A percentile compares a stretch with the other conserved stretches of the same genome.
Evolutionary conservation across 2,329 filamentous ascomycete genomes (phyloP).

Genomic region (Polytolypa hystricis): DNA sequence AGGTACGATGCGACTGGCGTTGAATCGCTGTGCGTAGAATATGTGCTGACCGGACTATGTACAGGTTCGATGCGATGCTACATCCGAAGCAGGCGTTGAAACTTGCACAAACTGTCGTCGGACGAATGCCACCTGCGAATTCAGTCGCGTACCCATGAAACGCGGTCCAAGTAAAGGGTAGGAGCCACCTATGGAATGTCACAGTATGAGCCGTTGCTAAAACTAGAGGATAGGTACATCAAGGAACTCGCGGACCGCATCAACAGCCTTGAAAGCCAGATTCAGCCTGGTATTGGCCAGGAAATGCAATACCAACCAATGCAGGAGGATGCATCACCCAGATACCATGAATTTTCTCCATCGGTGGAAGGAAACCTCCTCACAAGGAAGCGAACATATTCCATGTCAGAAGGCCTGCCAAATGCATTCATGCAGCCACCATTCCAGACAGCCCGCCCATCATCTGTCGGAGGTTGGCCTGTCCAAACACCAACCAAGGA

Average conservation of each 20-base stretch:
- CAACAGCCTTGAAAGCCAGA: slow-evolving; percentile 68
- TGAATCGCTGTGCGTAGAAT: no score
- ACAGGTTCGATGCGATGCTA: slow-evolving; percentile 72
- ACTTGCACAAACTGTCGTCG: slow-evolving; percentile 74
- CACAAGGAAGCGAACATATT: slow-evolving; percentile 39
- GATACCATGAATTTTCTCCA: slow-evolving; percentile 44
- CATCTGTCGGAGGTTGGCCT: slow-evolving; percentile 18
- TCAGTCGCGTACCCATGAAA: slow-evolving; percentile 80
- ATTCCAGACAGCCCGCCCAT: slow-evolving; percentile 15
- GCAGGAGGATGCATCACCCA: slow-evolving; percentile 29
- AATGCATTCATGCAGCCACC: slow-evolving; percentile 31
- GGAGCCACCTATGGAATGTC: slow-evolving; percentile 12
- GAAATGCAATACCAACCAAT: slow-evolving; percentile 35
- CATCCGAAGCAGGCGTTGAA: slow-evolving; percentile 59
- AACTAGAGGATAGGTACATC: slow-evolving; percentile 53
- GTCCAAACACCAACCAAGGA: slow-evolving; percentile 19
- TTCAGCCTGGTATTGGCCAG: slow-evolving; percentile 31
- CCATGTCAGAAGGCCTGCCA: slow-evolving; percentile 37
- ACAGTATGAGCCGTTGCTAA: slow-evolving; percentile 1
- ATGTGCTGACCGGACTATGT: slow-evolving; percentile 4
- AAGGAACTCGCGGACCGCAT: slow-evolving; percentile 82
- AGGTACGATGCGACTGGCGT: no score
- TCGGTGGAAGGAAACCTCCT: slow-evolving; percentile 34
- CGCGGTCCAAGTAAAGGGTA: slow-evolving; percentile 81
- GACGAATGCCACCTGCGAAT: slow-evolving; percentile 65